phyloP scores from a whole-genome alignment of 208 protist species.

The Crithidia acanthocephali region DNA sequence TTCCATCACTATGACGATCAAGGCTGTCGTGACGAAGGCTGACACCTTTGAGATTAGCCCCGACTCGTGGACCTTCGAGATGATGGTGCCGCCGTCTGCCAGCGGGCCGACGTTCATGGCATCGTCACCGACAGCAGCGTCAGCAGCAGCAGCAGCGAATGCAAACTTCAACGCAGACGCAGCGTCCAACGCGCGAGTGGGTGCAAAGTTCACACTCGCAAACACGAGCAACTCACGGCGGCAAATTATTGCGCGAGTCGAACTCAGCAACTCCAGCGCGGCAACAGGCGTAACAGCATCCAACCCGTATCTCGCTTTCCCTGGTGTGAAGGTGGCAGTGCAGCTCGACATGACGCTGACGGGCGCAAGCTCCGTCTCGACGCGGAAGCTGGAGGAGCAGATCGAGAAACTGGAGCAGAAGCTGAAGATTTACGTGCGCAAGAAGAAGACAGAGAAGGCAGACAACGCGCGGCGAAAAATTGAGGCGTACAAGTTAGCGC shows the following conservation, averaged over 20 bases:
- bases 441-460: slow-evolving; percentile 87
- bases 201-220: slow-evolving; percentile 68
- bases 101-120: slow-evolving; percentile 19
- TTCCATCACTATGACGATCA: slow-evolving; percentile 68
- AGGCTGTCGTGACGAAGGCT: slow-evolving; percentile 82
- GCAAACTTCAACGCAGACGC: slow-evolving; percentile 4
- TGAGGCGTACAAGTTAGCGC: slow-evolving; percentile 54
- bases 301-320: slow-evolving; percentile 58
- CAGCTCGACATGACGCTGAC: slow-evolving; percentile 77
- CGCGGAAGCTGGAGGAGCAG: slow-evolving; percentile 84
- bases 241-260: slow-evolving; percentile 60
- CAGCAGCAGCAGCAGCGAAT: background rate
- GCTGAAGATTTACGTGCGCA: slow-evolving; percentile 85
- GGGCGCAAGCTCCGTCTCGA: slow-evolving; percentile 59
- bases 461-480: slow-evolving; percentile 65
- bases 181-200: slow-evolving; percentile 41
- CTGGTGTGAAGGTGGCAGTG: slow-evolving; percentile 72
- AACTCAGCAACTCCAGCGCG: slow-evolving; percentile 34
- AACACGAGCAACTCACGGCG: slow-evolving; percentile 79
- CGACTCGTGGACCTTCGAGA: slow-evolving; percentile 82
- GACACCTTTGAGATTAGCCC: slow-evolving; percentile 91
- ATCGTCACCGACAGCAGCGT: background rate
- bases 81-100: slow-evolving; percentile 51
- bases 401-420: slow-evolving; percentile 92
- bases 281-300: slow-evolving; percentile 18